Conservation (phyloP, 441 rosid species). For the Lagerstroemia fauriei region DNA sequence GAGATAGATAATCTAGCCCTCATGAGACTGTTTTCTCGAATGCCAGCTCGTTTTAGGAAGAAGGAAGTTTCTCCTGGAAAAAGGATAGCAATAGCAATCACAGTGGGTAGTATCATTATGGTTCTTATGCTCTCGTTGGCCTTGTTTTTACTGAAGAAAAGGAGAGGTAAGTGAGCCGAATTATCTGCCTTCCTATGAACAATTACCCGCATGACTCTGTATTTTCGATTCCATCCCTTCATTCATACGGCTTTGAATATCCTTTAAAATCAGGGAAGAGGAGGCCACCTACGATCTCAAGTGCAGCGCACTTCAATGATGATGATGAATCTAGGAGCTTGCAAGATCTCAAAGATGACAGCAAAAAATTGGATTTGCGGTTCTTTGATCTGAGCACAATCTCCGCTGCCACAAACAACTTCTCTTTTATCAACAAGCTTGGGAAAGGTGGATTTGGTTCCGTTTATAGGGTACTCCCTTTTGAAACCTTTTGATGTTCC, state of each 20-base stretch:
- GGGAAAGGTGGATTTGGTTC: constrained; percentile 81
- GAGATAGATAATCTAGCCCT: too few relatives aligned
- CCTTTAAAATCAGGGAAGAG: background rate
- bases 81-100: background rate
- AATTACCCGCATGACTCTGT: background rate
- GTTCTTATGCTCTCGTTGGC: background rate
- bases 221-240: background rate
- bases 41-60: constrained; percentile 10
- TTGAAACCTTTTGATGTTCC: background rate
- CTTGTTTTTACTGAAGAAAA: background rate
- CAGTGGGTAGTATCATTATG: background rate
- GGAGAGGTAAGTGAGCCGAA: background rate
- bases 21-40: background rate
- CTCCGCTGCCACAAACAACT: constrained; percentile 53
- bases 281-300: background rate
- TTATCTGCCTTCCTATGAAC: background rate
- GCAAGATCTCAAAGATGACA: background rate
- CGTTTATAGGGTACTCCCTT: constrained; percentile 51
- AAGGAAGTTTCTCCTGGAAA: background rate
- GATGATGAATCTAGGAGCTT: background rate
- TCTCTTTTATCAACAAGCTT: constrained; percentile 50
- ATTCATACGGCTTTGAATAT: background rate
- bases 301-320: background rate
- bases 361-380: constrained; percentile 43
- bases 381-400: constrained; percentile 54